Conservation (phyloP, 176 grass and related monocot species). For the Avena insularis region DNA sequence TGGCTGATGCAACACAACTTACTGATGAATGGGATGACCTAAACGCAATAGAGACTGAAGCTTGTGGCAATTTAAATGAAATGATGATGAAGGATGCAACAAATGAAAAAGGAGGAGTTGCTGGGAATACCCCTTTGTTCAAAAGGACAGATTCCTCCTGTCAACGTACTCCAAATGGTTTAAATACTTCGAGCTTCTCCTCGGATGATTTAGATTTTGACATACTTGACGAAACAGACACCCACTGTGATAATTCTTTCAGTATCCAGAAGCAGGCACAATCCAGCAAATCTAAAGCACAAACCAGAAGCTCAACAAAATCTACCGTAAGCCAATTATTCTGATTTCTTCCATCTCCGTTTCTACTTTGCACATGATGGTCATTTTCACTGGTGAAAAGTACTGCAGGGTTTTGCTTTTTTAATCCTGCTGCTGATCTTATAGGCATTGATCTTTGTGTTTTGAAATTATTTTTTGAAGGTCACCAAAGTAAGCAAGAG, state of each 20-base stretch:
- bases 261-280: constrained; percentile 33
- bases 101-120: constrained; percentile 39
- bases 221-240: constrained; percentile 33
- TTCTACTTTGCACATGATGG: constrained; percentile 8
- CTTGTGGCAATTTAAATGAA: constrained; percentile 74
- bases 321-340: constrained; percentile 49
- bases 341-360: background rate
- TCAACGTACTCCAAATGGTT: background rate
- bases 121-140: constrained; percentile 3
- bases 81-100: constrained; percentile 56
- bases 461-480: constrained; percentile 41
- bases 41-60: constrained; percentile 80
- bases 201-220: constrained; percentile 65
- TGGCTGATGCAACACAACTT: constrained; percentile 65
- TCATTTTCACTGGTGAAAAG: constrained; percentile 4
- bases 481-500: constrained; percentile 37
- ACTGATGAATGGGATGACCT: constrained; percentile 87
- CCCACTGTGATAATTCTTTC: background rate
- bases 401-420: background rate
- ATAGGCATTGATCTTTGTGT: background rate
- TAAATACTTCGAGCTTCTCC: background rate
- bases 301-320: constrained; percentile 42
- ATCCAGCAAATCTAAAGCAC: constrained; percentile 30
- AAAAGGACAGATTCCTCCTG: constrained; percentile 1
- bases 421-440: background rate